Percentiles rank a stretch among this genome's conserved stretches.
Evolutionary conservation across 2,329 filamentous ascomycete genomes (phyloP).

Genomic region (Ascochyta pisi): DNA sequence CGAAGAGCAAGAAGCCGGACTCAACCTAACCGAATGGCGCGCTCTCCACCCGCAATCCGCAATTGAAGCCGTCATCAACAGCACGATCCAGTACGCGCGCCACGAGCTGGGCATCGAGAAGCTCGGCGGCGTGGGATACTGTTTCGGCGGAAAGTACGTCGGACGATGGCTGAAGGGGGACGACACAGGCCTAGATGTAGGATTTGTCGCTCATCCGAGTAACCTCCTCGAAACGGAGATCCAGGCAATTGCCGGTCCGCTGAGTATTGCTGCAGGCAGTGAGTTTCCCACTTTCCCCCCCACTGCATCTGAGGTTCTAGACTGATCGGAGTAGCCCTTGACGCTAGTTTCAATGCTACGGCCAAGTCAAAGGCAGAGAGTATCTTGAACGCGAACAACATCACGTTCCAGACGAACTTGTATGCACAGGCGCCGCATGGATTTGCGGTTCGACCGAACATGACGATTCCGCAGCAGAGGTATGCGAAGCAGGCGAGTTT

Average conservation of each 20-base stretch:
- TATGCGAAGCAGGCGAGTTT: conserved; percentile 48
- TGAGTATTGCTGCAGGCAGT: conserved; percentile 69
- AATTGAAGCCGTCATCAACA: conserved; percentile 58
- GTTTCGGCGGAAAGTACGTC: conserved; percentile 79
- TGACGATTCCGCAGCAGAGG: conserved; percentile 37
- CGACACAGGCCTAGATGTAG: conserved; percentile 64
- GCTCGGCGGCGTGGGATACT: conserved; percentile 72
- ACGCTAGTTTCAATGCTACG: conserved; percentile 28
- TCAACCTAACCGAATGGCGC: conserved; percentile 59
- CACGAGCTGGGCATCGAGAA: conserved; percentile 62
- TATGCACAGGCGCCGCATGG: conserved; percentile 46
- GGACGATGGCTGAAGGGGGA: conserved; percentile 63
- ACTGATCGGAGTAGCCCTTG: conserved; percentile 27
- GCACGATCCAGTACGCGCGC: conserved; percentile 64
- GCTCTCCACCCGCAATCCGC: conserved; percentile 52
- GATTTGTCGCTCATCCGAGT: conserved; percentile 74
- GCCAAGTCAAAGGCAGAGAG: conserved; percentile 28
- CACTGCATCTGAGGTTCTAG: background rate
- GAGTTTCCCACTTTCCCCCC: conserved; percentile 28
- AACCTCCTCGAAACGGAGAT: conserved; percentile 72
- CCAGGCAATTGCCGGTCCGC: conserved; percentile 66
- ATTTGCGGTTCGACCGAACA: conserved; percentile 44
- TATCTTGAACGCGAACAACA: conserved; percentile 36
- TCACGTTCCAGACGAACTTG: conserved; percentile 43
- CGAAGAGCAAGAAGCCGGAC: conserved; percentile 69